Evolutionary conservation across 768 basidiomycete species (phyloP).

Genomic region (Suillus luteus): DNA sequence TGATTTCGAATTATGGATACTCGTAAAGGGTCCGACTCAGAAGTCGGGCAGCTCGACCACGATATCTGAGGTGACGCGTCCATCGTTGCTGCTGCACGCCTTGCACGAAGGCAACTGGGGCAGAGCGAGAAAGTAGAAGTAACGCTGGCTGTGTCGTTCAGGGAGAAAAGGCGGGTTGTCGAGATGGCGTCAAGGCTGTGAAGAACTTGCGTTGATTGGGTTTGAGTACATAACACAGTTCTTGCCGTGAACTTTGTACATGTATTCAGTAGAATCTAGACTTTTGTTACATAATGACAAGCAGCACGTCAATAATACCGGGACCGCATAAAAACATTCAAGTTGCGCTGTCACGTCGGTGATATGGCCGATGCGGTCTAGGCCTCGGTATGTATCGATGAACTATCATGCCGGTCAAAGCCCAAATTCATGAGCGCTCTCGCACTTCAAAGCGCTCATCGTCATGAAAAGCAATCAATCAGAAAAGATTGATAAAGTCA

Average conservation of each 20-base stretch:
- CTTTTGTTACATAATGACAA: no score
- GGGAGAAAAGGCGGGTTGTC: slow-evolving; percentile 57
- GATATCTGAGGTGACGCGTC: slow-evolving; percentile 51
- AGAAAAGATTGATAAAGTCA: no score
- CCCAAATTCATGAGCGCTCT: no score
- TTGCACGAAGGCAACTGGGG: slow-evolving; percentile 50
- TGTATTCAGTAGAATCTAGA: no score
- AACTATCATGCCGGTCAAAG: no score
- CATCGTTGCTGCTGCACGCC: slow-evolving; percentile 62
- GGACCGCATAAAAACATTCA: no score
- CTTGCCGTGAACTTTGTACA: no score
- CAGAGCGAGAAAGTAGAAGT: slow-evolving; percentile 39
- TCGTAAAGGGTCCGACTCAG: slow-evolving; percentile 64
- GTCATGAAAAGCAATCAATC: no score
- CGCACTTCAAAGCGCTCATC: no score
- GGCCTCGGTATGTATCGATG: no score
- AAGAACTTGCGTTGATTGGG: slow-evolving; percentile 1
- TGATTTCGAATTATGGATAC: not conserved
- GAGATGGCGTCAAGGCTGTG: slow-evolving; percentile 44
- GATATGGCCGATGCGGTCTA: not conserved
- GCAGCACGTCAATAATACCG: no score
- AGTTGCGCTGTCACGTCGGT: not conserved
- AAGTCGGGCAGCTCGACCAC: slow-evolving; percentile 63
- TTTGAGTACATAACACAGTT: no score
- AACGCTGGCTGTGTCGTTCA: slow-evolving; percentile 49